Evolutionary conservation across 345 rosid species (phyloP).

Genomic region (Balakata baccata): DNA sequence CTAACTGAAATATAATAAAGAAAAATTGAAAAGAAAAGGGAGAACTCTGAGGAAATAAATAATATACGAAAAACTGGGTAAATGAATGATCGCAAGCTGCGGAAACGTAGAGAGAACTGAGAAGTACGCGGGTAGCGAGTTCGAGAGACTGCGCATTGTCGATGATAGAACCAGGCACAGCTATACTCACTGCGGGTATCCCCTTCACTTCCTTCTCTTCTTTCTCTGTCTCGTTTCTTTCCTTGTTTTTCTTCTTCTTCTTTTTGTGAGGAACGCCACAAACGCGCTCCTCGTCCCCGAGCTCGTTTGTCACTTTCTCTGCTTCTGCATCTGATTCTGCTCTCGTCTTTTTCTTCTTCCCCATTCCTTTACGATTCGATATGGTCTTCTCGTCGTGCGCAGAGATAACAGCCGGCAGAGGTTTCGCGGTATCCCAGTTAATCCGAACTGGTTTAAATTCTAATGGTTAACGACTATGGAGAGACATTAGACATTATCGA

Average conservation of each 20-base stretch:
- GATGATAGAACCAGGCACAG: slow-evolving; percentile 89
- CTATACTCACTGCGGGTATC: slow-evolving; percentile 66
- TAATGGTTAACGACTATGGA: too few species aligned
- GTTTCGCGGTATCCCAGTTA: too few species aligned
- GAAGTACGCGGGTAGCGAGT: slow-evolving; percentile 78
- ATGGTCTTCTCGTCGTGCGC: too few species aligned
- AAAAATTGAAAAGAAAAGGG: not conserved
- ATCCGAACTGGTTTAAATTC: too few species aligned
- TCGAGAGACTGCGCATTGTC: slow-evolving; percentile 90
- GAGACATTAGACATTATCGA: too few species aligned
- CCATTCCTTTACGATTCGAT: slow-evolving; percentile 42
- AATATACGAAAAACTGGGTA: too few species aligned
- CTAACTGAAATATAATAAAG: slow-evolving; percentile 46
- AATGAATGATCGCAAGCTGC: not conserved
- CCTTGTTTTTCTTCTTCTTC: slow-evolving; percentile 30
- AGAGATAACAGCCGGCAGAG: too few species aligned
- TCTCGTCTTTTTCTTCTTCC: slow-evolving; percentile 56
- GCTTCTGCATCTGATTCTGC: slow-evolving; percentile 26
- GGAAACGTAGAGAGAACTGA: slow-evolving; percentile 9
- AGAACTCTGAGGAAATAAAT: too few species aligned
- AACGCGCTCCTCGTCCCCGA: too few species aligned
- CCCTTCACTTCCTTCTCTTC: slow-evolving; percentile 27
- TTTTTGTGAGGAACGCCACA: slow-evolving; percentile 31
- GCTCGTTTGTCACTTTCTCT: slow-evolving; percentile 3
- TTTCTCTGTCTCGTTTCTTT: slow-evolving; percentile 19